These are phyloP conservation scores for Sesbania bispinosa DNA, from an alignment of 306 rosid genomes.

Conservation along the genomic window DNA sequence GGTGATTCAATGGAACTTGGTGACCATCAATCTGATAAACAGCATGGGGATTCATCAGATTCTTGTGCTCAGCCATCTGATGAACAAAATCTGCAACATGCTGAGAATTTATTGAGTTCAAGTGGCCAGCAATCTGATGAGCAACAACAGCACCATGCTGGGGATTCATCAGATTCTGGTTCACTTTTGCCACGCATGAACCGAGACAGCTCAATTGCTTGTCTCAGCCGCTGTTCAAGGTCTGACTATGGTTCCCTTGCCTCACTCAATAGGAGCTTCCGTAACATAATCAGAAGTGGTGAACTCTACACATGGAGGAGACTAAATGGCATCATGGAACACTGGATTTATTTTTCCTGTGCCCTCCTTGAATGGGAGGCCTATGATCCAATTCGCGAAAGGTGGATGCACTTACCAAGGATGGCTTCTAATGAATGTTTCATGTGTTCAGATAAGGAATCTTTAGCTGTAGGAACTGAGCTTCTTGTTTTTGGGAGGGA, in stretches of 20 bases:
- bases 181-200: conserved; percentile 56
- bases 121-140: conserved; percentile 33
- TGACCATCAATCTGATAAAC: too few species aligned
- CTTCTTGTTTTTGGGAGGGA: conserved; percentile 93
- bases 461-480: conserved; percentile 94
- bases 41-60: too few species aligned
- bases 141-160: conserved; percentile 20
- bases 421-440: conserved; percentile 88
- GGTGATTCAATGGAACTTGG: conserved; percentile 13
- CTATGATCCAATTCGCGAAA: conserved; percentile 60
- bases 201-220: conserved; percentile 70
- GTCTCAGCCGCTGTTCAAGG: conserved; percentile 79
- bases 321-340: conserved; percentile 62
- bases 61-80: too few species aligned
- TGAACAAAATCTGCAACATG: conserved; percentile 5
- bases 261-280: conserved; percentile 59
- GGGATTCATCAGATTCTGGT: conserved; percentile 58
- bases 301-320: conserved; percentile 81
- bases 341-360: conserved; percentile 88
- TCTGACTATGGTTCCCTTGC: conserved; percentile 81
- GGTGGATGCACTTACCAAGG: conserved; percentile 91
- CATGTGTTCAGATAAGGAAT: conserved; percentile 86
- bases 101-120: background rate
- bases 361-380: conserved; percentile 90
- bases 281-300: conserved; percentile 59